phyloP scores from a whole-genome alignment of 768 basidiomycete species.

The Trametes cinnabarina region DNA sequence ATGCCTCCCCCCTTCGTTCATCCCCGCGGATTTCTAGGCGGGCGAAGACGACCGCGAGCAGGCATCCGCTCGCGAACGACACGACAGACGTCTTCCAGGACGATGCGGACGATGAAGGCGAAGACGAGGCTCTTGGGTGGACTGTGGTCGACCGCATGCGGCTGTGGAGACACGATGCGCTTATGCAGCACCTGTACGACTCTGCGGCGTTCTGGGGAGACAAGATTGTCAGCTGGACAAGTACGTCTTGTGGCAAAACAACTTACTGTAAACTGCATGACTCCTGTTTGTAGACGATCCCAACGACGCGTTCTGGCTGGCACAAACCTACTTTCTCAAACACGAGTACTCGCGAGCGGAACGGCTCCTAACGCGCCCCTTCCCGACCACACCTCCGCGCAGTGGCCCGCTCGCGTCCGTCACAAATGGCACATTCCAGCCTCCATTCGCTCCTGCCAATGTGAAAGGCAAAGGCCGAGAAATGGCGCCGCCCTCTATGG shows the following conservation, averaged over 20 bases:
- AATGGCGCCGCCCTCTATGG: slow-evolving; percentile 5
- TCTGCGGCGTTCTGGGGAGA: slow-evolving; percentile 99
- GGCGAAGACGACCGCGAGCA: slow-evolving; percentile 46
- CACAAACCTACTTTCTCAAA: slow-evolving; percentile 95
- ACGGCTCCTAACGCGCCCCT: slow-evolving; percentile 83
- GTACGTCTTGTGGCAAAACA: slow-evolving; percentile 41
- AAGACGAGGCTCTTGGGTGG: slow-evolving; percentile 50
- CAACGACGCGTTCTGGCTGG: slow-evolving; percentile 99
- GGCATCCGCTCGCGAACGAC: slow-evolving; percentile 77
- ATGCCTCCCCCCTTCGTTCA: slow-evolving; percentile 66
- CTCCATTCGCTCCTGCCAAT: slow-evolving; percentile 33
- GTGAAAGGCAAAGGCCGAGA: slow-evolving; percentile 62
- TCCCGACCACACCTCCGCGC: slow-evolving; percentile 48
- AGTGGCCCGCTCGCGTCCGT: slow-evolving; percentile 30
- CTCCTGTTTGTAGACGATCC: slow-evolving; percentile 64
- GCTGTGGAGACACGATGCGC: slow-evolving; percentile 94
- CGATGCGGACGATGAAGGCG: slow-evolving; percentile 47
- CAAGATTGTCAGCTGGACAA: slow-evolving; percentile 94
- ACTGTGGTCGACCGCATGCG: slow-evolving; percentile 93
- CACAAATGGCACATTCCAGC: slow-evolving; percentile 42
- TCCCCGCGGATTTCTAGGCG: slow-evolving; percentile 60
- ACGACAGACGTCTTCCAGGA: slow-evolving; percentile 76
- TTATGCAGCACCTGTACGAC: slow-evolving; percentile 97
- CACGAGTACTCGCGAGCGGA: slow-evolving; percentile 95
- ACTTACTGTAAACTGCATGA: not conserved